Percentiles rank a stretch among this genome's conserved stretches.
These are phyloP conservation scores for Rhododendron ovatum DNA, from an alignment of 148 eudicot genomes.

Conservation along the genomic window DNA sequence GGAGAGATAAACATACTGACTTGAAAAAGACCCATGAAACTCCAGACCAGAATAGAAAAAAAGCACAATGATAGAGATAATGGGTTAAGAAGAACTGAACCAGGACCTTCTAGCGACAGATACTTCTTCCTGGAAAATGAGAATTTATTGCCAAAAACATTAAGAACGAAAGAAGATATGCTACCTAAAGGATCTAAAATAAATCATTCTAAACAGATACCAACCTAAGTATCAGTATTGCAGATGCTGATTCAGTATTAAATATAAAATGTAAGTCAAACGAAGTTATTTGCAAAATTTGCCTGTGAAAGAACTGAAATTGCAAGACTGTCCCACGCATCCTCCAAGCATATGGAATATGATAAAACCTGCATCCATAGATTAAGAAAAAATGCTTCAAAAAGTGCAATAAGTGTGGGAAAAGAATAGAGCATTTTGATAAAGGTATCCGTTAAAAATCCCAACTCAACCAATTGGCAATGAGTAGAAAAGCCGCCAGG, in stretches of 20 bases:
- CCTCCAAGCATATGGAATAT: conserved; percentile 55
- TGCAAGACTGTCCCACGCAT: conserved; percentile 73
- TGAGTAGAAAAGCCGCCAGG: background rate
- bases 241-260: background rate
- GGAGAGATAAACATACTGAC: background rate
- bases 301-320: conserved; percentile 78
- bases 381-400: background rate
- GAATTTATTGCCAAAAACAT: background rate
- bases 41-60: background rate
- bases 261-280: background rate
- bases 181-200: background rate
- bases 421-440: background rate
- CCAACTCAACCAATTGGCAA: background rate
- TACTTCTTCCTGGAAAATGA: background rate
- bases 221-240: background rate
- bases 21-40: background rate
- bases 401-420: background rate
- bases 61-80: background rate
- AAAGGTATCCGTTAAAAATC: background rate
- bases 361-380: conserved; percentile 66
- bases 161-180: background rate
- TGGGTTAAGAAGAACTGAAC: background rate
- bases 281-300: conserved; percentile 11
- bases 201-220: background rate
- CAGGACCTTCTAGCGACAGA: background rate